Base-by-base conservation (phyloP, 176 grass and related monocot species). In the Calamus simplicifolius region DNA sequence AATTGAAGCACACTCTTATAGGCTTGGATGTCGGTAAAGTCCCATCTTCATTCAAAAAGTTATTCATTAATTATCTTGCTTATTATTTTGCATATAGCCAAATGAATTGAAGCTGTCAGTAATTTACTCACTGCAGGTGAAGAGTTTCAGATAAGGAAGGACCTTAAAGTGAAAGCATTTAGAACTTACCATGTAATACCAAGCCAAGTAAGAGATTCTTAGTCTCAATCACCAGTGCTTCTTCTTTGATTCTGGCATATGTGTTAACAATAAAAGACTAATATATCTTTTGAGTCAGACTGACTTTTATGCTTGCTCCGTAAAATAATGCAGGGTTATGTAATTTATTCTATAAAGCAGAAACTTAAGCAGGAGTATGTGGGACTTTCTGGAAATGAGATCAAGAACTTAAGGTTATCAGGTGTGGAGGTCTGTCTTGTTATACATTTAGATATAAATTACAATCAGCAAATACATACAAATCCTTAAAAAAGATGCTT, bases 131-230 rank as follows among this genome's bases (percentile, higher is more conserved):
- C 49, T 68, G 12, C 53, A 83, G 80, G 92, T 1, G 66, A 91
- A 72, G 92, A 97, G 57, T 85, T 80, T 64, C 63, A 91, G 61
- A 53, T 97, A 61, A 81, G 83, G 78, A 90, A 77, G 58, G 87
- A 88, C 57, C 83, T 97, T 57, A 91, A 79, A 85, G 92, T 97
- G 31, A 90, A n/a, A 72, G 75, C 92, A 29, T 97, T 97, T 81
- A 97, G 66, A 85, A 97, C 87, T 56, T 91, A 80, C 57, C 87
- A 97, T 69, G 78, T 49, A 49, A 82, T 91, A 54, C 92, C 87
- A 19, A 97, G 92, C 76, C 92, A 91, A 87, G 87, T 79, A 66
- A 85, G 71, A 56, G 50, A 13, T 43, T 43, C 2, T 2, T 43
- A 43, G 35, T 10, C 2, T 43, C 3, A 12, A 43, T 43, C 35